phyloP scores from a whole-genome alignment of 352 stramenopile genomes.

The Elongisporangium senticosum region DNA sequence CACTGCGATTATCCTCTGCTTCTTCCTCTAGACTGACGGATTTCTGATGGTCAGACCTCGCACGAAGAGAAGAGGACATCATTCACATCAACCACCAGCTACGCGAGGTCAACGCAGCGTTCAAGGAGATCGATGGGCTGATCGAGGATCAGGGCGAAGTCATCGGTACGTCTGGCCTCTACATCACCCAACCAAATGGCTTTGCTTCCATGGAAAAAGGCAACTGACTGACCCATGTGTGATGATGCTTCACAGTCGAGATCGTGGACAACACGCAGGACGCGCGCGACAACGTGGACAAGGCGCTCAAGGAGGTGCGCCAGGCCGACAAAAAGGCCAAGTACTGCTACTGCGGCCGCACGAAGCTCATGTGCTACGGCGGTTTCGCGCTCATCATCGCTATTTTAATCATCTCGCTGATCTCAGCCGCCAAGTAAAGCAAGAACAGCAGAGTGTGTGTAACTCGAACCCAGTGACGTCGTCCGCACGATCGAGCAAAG shows the following conservation, averaged over 20 bases:
- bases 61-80: conserved; percentile 79
- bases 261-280: conserved; percentile 78
- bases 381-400: conserved; percentile 48
- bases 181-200: background rate
- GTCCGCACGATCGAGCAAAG: conserved; percentile 2
- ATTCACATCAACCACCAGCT: conserved; percentile 87
- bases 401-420: conserved; percentile 49
- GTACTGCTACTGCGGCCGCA: conserved; percentile 65
- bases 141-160: conserved; percentile 79
- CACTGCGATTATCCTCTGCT: background rate
- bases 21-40: conserved; percentile 4
- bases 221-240: background rate
- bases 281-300: conserved; percentile 69
- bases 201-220: background rate
- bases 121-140: conserved; percentile 79
- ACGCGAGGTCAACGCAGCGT: conserved; percentile 79
- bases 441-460: background rate
- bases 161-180: conserved; percentile 26
- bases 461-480: conserved; percentile 3
- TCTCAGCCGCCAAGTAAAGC: conserved; percentile 27
- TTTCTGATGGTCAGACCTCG: conserved; percentile 40
- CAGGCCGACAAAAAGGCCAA: conserved; percentile 61
- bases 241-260: conserved; percentile 33
- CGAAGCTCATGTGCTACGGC: conserved; percentile 66
- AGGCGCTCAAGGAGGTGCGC: conserved; percentile 60